Evolutionary conservation across 1,284 basidiomycete species (phyloP).

Genomic region (Melampsora americana): DNA sequence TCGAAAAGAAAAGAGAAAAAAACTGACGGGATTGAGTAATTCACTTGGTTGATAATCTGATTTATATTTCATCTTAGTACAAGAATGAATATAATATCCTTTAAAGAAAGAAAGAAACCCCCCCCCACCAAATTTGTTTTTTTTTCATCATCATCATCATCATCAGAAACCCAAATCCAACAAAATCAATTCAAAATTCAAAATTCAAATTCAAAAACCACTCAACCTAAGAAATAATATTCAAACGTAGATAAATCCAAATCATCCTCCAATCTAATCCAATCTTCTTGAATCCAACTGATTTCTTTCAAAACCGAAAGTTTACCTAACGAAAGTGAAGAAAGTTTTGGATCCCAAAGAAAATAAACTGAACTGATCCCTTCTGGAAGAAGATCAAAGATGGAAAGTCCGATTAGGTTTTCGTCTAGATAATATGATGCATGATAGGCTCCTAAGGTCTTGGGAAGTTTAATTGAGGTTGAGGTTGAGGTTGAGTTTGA

Average conservation of each 20-base stretch:
- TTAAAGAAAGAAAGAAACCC: too few species aligned
- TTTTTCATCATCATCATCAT: too few species aligned
- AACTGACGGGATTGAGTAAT: conserved; percentile 75
- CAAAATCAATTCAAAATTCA: neutral
- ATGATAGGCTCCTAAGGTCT: conserved; percentile 4
- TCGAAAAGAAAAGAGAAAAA: neutral
- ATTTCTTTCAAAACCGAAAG: conserved; percentile 72
- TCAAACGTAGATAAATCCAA: conserved; percentile 49
- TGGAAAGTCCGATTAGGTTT: conserved; percentile 76
- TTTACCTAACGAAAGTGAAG: conserved; percentile 77
- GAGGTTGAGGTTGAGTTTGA: neutral
- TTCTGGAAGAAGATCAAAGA: conserved; percentile 82
- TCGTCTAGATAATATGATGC: conserved; percentile 59
- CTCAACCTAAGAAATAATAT: conserved; percentile 46
- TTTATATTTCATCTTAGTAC: conserved; percentile 95
- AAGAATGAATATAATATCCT: conserved; percentile 79
- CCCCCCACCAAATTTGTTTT: too few species aligned
- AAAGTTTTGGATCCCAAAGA: conserved; percentile 79
- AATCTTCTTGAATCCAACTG: conserved; percentile 65
- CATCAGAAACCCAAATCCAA: neutral
- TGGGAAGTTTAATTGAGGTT: neutral
- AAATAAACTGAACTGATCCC: conserved; percentile 96
- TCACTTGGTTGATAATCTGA: conserved; percentile 84
- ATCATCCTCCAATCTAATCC: conserved; percentile 46
- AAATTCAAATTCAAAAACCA: conserved; percentile 45